Evolutionary conservation across 2,329 filamentous ascomycete genomes (phyloP), one percentile per base, ranked within the genome.

Genomic region (Colletotrichum sp.): DNA sequence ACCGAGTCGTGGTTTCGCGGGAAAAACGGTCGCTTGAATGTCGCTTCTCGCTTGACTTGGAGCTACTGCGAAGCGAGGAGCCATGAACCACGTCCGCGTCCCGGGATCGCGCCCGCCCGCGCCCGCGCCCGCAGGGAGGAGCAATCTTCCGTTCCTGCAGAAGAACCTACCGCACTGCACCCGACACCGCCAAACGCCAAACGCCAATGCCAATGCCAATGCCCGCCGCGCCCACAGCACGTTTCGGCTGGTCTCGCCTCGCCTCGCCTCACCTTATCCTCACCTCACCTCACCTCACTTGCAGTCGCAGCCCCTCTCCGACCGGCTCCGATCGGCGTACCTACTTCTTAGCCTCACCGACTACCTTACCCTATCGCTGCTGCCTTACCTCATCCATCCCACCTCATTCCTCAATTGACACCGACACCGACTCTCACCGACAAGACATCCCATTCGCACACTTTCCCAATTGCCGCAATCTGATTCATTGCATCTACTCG

Each of bases 11-110:
- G 75, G 65, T 77, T 59, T 77, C 67, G 71, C 65, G 32, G 28
- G 52, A 36, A 73, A 65, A 66, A 73, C 58, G 73, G 66, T 75
- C 75, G 76, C 71, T 78, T 79, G 77, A 32, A 77, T 77, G 79
- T 83, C 80, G 81, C 80, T 82, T 82, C 79, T 84, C 81, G 82
- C 82, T 84, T 84, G 80, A 78, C 78, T 76, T 78, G 77, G 77
- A 81, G 80, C 81, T 84, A 82, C 81, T 79, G 78, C 77, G 80
- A 83, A 84, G 82, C 82, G 82, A 85, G 79, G 73, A 78, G 74
- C 76, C 72, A 73, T 72, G 76, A 59, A 69, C 56, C 65, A 66
- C 58, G 58, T 58, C 55, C 48, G 43, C 69, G 74, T 69, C 61
- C 70, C 70, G 66, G 71, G 71, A 76, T 76, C 64, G 69, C 58